Evolutionary conservation across 768 basidiomycete species (phyloP), one percentile per base, ranked within the genome.

Genomic region (Xerocomellus intermedius): DNA sequence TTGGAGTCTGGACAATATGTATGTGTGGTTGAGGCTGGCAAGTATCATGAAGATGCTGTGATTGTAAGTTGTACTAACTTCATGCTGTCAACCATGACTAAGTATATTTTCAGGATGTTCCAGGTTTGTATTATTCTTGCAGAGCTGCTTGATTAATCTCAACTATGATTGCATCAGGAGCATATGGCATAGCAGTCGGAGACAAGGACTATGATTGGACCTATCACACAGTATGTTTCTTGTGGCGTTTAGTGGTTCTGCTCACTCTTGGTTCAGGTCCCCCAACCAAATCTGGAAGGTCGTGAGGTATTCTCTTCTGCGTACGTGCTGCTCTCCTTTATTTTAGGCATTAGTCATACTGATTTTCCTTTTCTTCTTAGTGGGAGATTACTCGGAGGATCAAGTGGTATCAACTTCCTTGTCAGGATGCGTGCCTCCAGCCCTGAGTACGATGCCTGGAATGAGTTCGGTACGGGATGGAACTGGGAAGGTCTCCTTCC

Each of bases 401-500:
- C 62, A 8, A 63, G 62, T 46, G 62, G 45, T 16, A 63, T 63
- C 38, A 63, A 63, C 38, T 54, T 5, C 16, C 54, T 63, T 21
- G 58, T 36, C 21, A 64, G 58, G 36, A 64, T 63, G 58, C 62
- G 62, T 45, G 62, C 54, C 21, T 64, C 62, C 8, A 35, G 54
- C 22, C 35, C 52, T 3, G 62, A 64, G 42, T 64, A 63, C n/a
- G 62, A 63, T 30, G 50, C 54, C 26, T 63, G 62, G 62, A 42
- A 54, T 9, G 54, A 51, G 8, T 64, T 63, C 3, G 62, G 58
- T 37, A 3, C 12, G 17, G 62, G 62, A 33, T 64, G 62, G 62
- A 30, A 43, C 43, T 63, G 62, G 62, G 17, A 54, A 22, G 22
- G 46, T 8, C 62, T 63, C 26, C 54, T 60, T 8, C 59, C 62